phyloP scores from a whole-genome alignment of 2,329 filamentous ascomycete genomes.

The Pyrenochaeta sp. region DNA sequence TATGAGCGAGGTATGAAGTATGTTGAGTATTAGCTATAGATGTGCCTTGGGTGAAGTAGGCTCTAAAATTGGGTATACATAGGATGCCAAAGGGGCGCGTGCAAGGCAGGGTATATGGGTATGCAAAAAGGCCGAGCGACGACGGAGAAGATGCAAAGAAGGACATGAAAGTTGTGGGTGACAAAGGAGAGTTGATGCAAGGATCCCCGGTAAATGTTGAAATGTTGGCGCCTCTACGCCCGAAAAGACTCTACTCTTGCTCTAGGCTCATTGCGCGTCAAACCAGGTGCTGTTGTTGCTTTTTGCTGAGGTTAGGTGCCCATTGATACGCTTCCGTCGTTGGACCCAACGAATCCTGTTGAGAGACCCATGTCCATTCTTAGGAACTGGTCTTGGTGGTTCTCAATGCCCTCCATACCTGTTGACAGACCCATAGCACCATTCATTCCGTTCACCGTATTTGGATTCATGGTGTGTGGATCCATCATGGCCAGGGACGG shows the following conservation, averaged over 20 bases:
- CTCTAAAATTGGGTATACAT: not conserved
- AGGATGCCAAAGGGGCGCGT: not conserved
- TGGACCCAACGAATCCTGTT: conserved; percentile 38
- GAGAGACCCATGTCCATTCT: conserved; percentile 43
- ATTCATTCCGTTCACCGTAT: conserved; percentile 18
- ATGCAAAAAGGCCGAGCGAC: conserved; percentile 19
- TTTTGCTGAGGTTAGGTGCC: conserved; percentile 9
- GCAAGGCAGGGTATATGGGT: conserved; percentile 27
- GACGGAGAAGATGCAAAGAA: conserved; percentile 7
- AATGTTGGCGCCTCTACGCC: conserved; percentile 13
- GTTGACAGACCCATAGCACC: conserved; percentile 31
- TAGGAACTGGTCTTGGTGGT: conserved; percentile 43
- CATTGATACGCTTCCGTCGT: conserved; percentile 31
- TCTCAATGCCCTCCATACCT: conserved; percentile 47
- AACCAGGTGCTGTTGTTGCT: not conserved
- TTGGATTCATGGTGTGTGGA: conserved; percentile 31
- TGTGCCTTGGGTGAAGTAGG: not conserved
- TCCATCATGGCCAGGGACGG: conserved; percentile 43
- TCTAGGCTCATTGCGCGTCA: not conserved
- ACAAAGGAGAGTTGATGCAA: conserved; percentile 2
- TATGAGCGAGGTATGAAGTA: not conserved
- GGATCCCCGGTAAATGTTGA: conserved; percentile 2
- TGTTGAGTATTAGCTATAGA: not conserved
- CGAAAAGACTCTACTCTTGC: conserved; percentile 2
- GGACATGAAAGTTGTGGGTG: conserved; percentile 3